These are phyloP conservation scores for Clitocybe nebularis DNA, from an alignment of 1,284 basidiomycete species.

Conservation along the genomic window DNA sequence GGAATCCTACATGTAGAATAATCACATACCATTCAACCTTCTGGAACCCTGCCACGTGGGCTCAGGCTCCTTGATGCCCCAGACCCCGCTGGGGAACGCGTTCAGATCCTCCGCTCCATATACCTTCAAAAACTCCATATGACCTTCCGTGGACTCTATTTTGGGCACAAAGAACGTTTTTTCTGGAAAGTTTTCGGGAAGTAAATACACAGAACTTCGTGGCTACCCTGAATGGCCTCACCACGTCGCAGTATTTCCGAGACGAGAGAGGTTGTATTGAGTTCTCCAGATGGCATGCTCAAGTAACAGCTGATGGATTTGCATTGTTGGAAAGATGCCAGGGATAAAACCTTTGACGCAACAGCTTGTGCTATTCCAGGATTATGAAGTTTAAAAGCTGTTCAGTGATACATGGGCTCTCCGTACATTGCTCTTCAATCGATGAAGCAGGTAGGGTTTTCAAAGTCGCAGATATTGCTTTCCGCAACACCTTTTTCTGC, in stretches of 20 bases:
- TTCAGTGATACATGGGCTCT: slow-evolving; percentile 2
- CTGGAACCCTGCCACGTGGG: slow-evolving; percentile 36
- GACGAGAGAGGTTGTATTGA: slow-evolving; percentile 53
- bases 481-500: slow-evolving; percentile 55
- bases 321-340: slow-evolving; percentile 47
- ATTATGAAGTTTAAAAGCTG: slow-evolving; percentile 11
- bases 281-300: slow-evolving; percentile 71
- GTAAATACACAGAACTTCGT: too few relatives aligned
- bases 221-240: too few relatives aligned
- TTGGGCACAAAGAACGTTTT: slow-evolving; percentile 71
- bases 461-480: slow-evolving; percentile 41
- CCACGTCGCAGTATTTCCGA: slow-evolving; percentile 45
- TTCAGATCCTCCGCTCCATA: slow-evolving; percentile 55
- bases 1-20: background rate
- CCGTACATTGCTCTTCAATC: slow-evolving; percentile 58
- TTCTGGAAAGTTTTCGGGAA: too few relatives aligned
- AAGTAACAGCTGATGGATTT: slow-evolving; percentile 67
- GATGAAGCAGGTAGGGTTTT: slow-evolving; percentile 36
- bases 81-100: slow-evolving; percentile 52
- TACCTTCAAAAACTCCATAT: slow-evolving; percentile 66
- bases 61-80: slow-evolving; percentile 73
- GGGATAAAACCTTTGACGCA: slow-evolving; percentile 40
- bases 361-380: slow-evolving; percentile 49
- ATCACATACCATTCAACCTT: slow-evolving; percentile 48
- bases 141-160: slow-evolving; percentile 41